Evolutionary conservation across 1,139 yeast genomes (phyloP), one percentile per base, ranked within the genome.

Genomic region (Yamadazyma sp.): DNA sequence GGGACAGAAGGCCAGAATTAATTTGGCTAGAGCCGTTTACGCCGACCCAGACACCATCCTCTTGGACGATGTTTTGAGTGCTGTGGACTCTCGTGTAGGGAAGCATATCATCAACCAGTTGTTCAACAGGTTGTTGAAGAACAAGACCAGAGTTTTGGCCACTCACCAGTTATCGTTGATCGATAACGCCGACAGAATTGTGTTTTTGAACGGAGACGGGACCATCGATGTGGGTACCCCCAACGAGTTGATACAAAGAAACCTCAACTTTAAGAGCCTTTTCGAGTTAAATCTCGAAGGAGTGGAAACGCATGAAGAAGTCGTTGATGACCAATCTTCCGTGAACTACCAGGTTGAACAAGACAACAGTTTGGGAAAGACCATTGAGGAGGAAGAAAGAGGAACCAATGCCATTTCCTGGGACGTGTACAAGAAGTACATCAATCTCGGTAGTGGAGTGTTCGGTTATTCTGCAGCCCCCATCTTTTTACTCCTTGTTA

Each of bases 11-110:
- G 76, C 77, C 1, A 56, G 77, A 47, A 66, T 73, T 37, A 70
- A 66, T 44, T 58, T 72, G 39, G 77, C 77, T 2, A 57, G 78
- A 49, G 67, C 76, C 9, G 73, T 71, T 8, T 73, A 72, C 46
- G 62, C 68, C 14, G 55, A 61, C 37, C 58, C 55, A 30, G 75
- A 70, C 39, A 67, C 72, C 23, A 56, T 72, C 7, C 48, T 73
- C 32, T 44, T 73, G 53, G 77, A 73, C 47, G 77, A 73, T 49
- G 76, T 72, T 16, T 59, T 72, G 44, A 62, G 71, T 55, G 78
- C 78, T 1, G 78, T 73, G 33, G 78, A 73, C 56, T 74, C 78
- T 10, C 61, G 73, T 47, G 77, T 73, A 24, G 78, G 77, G 31
- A 66, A 67, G 43, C 71, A 65, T 45, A 72, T 73, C 30, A 63